Base-by-base conservation (phyloP, 192 early-diverging fungal genomes). In the Backusella macrospora region DNA sequence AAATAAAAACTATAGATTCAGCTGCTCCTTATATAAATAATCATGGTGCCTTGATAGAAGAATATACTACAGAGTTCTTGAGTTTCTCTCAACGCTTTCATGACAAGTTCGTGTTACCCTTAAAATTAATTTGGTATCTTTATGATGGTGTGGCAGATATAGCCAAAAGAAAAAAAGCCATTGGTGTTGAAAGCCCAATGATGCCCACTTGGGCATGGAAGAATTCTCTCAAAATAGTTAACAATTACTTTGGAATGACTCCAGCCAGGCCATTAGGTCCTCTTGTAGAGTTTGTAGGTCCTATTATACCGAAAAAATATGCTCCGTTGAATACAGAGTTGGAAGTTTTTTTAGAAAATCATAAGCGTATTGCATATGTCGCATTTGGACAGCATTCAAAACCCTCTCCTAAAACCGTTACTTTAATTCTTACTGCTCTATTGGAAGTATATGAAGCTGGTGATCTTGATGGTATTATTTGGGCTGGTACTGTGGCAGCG, bases 391-490 rank as follows among this genome's bases (percentile, higher is more conserved):
- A 70, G 34, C 45, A 64, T 14, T 26, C 70, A 15, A 71, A 26
- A 37, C 66, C 74, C 0, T 48, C 72, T 12, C 3, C 26, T 5
- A 21, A 47, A 15, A 72, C 72, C 15, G 18, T 65, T 12, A 16
- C 37, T 43, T 62, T 68, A 10, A 15, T 83, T 16, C 48, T 78
- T 14, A 73, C 77, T 44, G 52, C 78, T 0, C 16, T 78, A 5
- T 4, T 76, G 15, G 63, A 74, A 38, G n/a, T 47, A 1, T 16
- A 78, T 0, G 68, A 83, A 46, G 23, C n/a, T 1, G 65, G 76
- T 21, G 45, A 44, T 15, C 9, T 80, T 44, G 81, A 83, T 67
- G 81, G 75, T 7, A 65, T 80, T 8, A 48, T 83, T 18, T 83
- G 82, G 82, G 42, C 77, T 10, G 59, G 49, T 14, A 40, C 5